phyloP scores from a whole-genome alignment of 768 basidiomycete genomes.

The Agrocybe pediades region DNA sequence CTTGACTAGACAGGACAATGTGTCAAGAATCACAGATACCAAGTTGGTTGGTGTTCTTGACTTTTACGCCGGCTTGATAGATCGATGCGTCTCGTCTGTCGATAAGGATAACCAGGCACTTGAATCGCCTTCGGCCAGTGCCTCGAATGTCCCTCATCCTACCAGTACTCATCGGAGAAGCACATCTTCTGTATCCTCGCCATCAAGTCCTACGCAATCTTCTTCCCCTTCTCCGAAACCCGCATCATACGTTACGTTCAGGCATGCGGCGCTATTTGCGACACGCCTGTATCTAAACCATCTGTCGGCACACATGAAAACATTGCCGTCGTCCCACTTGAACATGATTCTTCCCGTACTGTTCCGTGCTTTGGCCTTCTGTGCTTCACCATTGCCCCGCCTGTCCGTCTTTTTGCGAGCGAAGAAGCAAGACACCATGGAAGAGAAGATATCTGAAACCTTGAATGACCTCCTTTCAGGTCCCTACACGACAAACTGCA shows the following conservation, averaged over 20 bases:
- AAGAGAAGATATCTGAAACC: slow-evolving; percentile 59
- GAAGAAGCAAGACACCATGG: slow-evolving; percentile 37
- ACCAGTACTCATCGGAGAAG: slow-evolving; percentile 55
- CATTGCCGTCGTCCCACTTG: slow-evolving; percentile 56
- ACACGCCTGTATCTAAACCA: slow-evolving; percentile 65
- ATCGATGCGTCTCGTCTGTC: slow-evolving; percentile 47
- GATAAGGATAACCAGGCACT: slow-evolving; percentile 34
- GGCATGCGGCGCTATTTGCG: slow-evolving; percentile 65
- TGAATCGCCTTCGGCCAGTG: slow-evolving; percentile 28
- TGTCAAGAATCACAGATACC: slow-evolving; percentile 61
- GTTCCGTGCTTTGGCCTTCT: slow-evolving; percentile 70
- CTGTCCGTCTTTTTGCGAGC: slow-evolving; percentile 53
- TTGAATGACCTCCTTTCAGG: slow-evolving; percentile 62
- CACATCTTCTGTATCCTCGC: slow-evolving; percentile 59
- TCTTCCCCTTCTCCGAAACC: slow-evolving; percentile 26
- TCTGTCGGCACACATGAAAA: slow-evolving; percentile 61
- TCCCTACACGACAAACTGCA: slow-evolving; percentile 65
- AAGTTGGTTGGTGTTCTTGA: slow-evolving; percentile 56
- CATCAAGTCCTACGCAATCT: slow-evolving; percentile 38
- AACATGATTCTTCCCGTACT: slow-evolving; percentile 65
- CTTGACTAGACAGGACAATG: slow-evolving; percentile 50
- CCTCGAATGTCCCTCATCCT: slow-evolving; percentile 21
- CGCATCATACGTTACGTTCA: slow-evolving; percentile 40
- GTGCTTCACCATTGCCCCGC: slow-evolving; percentile 66
- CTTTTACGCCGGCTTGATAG: slow-evolving; percentile 63